Evolutionary conservation across 345 rosid genomes (phyloP).

Genomic region (Hirschfeldia incana): DNA sequence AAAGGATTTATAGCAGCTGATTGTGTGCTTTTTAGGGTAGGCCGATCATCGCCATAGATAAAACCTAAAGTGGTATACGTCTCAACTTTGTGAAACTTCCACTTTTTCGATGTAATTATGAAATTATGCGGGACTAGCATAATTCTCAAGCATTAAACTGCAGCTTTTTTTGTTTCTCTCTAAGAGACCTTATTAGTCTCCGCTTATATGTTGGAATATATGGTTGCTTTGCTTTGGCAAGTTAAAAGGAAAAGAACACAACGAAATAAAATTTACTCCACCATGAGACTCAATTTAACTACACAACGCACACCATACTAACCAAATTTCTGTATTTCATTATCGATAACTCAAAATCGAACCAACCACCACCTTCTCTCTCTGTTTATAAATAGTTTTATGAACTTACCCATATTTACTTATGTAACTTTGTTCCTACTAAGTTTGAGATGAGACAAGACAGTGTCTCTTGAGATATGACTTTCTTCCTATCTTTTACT

Average conservation of each 20-base stretch:
- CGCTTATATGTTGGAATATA: not conserved
- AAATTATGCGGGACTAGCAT: not conserved
- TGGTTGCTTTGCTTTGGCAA: constrained; percentile 4
- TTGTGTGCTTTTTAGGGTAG: not conserved
- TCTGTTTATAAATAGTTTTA: not conserved
- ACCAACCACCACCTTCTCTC: not conserved
- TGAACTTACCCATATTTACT: constrained; percentile 28
- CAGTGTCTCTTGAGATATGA: constrained; percentile 24
- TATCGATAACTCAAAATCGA: constrained; percentile 24
- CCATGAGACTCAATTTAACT: not conserved
- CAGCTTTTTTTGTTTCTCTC: not conserved
- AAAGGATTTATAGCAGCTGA: not conserved
- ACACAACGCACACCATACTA: not conserved
- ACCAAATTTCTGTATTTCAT: constrained; percentile 18
- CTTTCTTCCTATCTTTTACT: constrained; percentile 26
- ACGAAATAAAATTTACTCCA: not conserved
- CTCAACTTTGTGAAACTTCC: not conserved
- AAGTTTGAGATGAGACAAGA: constrained; percentile 38
- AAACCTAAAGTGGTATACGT: not conserved
- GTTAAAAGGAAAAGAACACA: not conserved
- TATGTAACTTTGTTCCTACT: constrained; percentile 15
- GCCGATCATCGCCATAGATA: not conserved
- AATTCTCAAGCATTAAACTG: not conserved
- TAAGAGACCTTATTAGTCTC: not conserved
- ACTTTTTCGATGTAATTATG: not conserved